A percentile compares a stretch with the other conserved stretches of the same genome.
phyloP scores from a whole-genome alignment of 2,329 filamentous ascomycete genomes.

The Herpomyces periplanetae region DNA sequence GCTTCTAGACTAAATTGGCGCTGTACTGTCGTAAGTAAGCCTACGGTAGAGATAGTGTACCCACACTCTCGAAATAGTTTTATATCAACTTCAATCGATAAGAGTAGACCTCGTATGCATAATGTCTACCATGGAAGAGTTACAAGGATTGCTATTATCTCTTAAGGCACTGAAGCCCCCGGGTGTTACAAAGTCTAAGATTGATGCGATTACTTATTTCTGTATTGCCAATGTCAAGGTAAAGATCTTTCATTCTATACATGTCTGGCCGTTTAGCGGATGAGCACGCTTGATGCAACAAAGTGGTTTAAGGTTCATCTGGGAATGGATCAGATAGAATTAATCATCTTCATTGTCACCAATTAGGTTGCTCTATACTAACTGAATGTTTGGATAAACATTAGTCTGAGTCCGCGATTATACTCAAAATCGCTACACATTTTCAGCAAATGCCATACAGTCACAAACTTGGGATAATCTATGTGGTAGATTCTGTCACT shows the following conservation, averaged over 20 bases:
- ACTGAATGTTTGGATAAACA: too few species aligned
- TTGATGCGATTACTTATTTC: slow-evolving; percentile 44
- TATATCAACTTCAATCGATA: too few species aligned
- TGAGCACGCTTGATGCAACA: slow-evolving; percentile 1
- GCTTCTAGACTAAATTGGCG: too few species aligned
- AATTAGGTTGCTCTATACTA: too few species aligned
- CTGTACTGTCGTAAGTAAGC: too few species aligned
- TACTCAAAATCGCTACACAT: slow-evolving; percentile 84
- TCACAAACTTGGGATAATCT: slow-evolving; percentile 93
- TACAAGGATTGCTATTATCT: slow-evolving; percentile 60
- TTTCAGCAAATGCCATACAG: slow-evolving; percentile 79
- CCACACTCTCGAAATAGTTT: too few species aligned
- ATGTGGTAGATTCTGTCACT: slow-evolving; percentile 98
- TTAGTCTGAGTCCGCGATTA: slow-evolving; percentile 76
- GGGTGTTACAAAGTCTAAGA: slow-evolving; percentile 70
- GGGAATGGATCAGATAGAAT: too few species aligned
- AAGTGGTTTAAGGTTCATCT: slow-evolving; percentile 1
- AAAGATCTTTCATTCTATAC: slow-evolving; percentile 8
- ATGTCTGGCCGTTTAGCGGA: slow-evolving; percentile 2
- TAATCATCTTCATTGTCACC: too few species aligned
- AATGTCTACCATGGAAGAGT: slow-evolving; percentile 53
- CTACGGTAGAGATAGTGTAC: too few species aligned
- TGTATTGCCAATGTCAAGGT: slow-evolving; percentile 74
- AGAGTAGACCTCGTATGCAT: too few species aligned
- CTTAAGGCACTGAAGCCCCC: slow-evolving; percentile 71